Conservation (phyloP, 2,329 filamentous ascomycete genomes). For the Xylariaceae sp. region DNA sequence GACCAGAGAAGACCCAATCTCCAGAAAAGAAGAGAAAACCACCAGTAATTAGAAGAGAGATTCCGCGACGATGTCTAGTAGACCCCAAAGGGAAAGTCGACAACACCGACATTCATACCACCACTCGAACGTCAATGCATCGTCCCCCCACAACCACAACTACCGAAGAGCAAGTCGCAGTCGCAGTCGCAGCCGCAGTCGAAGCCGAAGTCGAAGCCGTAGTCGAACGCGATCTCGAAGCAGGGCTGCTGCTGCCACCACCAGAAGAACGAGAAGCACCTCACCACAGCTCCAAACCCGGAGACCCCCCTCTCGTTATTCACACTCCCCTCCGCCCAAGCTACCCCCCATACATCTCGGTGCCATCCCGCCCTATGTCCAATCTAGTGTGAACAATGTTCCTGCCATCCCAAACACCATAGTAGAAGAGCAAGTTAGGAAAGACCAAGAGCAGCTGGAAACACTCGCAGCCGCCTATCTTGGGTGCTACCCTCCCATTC, state of each 20-base stretch:
- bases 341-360: not conserved
- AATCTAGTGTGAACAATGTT: constrained; percentile 3
- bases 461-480: constrained; percentile 1
- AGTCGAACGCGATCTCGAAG: constrained; percentile 5
- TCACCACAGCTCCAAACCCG: constrained; percentile 4
- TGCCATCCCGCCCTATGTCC: constrained; percentile 14
- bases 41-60: not conserved
- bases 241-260: not conserved
- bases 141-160: not conserved
- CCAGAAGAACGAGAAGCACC: constrained; percentile 10
- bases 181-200: not conserved
- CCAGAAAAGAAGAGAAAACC: too few relatives aligned
- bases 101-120: constrained; percentile 2
- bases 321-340: constrained; percentile 7
- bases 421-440: constrained; percentile 10
- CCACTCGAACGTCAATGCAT: not conserved
- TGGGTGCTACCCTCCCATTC: constrained; percentile 2
- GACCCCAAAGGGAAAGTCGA: constrained; percentile 2
- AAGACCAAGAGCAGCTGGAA: constrained; percentile 4
- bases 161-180: not conserved
- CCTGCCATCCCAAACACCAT: constrained; percentile 8
- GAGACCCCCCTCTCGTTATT: not conserved
- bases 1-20: too few relatives aligned
- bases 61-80: constrained; percentile 10
- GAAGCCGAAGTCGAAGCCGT: constrained; percentile 1